phyloP scores from a whole-genome alignment of 441 rosid species.

The Cnidoscolus chayamansa region DNA sequence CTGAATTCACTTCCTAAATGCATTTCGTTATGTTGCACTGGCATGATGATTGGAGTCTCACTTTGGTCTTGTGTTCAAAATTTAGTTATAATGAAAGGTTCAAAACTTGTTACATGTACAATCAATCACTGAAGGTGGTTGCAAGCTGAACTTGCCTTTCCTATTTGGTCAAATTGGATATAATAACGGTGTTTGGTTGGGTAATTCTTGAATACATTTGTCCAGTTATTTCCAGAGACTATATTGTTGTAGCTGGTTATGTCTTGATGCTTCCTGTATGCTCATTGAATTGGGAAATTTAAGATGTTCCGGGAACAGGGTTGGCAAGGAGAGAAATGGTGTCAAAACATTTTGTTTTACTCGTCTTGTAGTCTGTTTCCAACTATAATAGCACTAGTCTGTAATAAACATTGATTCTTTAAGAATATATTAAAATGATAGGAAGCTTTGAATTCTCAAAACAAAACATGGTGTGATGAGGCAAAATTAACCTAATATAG shows the following conservation, averaged over 20 bases:
- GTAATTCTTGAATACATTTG: not conserved
- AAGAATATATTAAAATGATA: not conserved
- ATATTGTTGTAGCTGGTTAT: not conserved
- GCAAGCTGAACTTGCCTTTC: not conserved
- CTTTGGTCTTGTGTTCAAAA: not conserved
- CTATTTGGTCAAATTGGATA: not conserved
- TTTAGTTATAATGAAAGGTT: not conserved
- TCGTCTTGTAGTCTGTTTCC: not conserved
- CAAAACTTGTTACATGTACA: not conserved
- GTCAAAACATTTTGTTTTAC: not conserved
- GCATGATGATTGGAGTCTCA: not conserved
- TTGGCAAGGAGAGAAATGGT: not conserved
- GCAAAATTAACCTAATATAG: not conserved
- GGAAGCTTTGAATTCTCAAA: not conserved
- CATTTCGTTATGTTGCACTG: not conserved
- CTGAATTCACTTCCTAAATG: not conserved
- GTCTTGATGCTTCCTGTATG: conserved; percentile 1
- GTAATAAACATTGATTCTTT: not conserved
- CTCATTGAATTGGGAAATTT: not conserved
- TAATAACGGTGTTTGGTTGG: not conserved
- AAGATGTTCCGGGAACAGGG: not conserved
- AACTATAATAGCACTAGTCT: not conserved
- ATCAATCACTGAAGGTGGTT: not conserved
- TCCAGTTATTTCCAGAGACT: not conserved
- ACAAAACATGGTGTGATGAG: not conserved